phyloP scores from a whole-genome alignment of 1,284 basidiomycete species.

The Heimioporus punctisporus region DNA sequence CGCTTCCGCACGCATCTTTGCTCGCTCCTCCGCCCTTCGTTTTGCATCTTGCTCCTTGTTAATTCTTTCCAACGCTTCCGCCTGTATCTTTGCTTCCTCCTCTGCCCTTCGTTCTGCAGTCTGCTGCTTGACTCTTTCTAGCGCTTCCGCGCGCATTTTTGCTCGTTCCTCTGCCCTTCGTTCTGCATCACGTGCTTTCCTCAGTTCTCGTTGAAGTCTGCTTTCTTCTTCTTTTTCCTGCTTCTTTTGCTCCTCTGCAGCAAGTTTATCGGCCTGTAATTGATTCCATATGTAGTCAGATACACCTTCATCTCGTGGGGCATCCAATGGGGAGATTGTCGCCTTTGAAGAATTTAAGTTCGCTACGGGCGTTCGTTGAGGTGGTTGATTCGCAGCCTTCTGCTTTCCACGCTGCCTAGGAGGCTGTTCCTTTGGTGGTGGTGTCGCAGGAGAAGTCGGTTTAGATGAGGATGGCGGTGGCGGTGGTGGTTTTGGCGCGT shows the following conservation, averaged over 20 bases:
- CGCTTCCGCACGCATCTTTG: slow-evolving; percentile 8
- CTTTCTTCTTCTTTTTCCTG: slow-evolving; percentile 26
- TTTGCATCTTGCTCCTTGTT: neutral
- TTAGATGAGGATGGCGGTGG: neutral
- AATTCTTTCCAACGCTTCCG: slow-evolving; percentile 24
- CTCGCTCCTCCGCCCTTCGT: neutral
- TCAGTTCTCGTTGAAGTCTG: slow-evolving; percentile 10
- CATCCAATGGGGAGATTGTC: neutral
- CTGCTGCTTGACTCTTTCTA: slow-evolving; percentile 17
- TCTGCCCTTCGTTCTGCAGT: slow-evolving; percentile 21
- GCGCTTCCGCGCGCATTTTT: slow-evolving; percentile 7
- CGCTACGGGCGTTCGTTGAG: neutral
- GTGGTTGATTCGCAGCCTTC: neutral
- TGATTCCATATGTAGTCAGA: slow-evolving; percentile 45
- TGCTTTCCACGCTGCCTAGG: slow-evolving; percentile 2
- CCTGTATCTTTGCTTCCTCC: slow-evolving; percentile 19
- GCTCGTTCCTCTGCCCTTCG: neutral
- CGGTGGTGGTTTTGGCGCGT: too few relatives aligned
- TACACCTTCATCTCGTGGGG: slow-evolving; percentile 46
- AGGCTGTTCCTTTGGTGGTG: neutral
- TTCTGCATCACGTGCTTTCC: neutral
- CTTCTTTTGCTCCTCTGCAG: slow-evolving; percentile 22
- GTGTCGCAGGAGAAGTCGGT: slow-evolving; percentile 2
- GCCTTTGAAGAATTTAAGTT: neutral
- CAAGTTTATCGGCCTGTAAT: slow-evolving; percentile 40